Percentiles rank a stretch among this genome's conserved stretches.
Conservation (phyloP, 176 grass and related monocot genomes). For the Panicum miliaceum region DNA sequence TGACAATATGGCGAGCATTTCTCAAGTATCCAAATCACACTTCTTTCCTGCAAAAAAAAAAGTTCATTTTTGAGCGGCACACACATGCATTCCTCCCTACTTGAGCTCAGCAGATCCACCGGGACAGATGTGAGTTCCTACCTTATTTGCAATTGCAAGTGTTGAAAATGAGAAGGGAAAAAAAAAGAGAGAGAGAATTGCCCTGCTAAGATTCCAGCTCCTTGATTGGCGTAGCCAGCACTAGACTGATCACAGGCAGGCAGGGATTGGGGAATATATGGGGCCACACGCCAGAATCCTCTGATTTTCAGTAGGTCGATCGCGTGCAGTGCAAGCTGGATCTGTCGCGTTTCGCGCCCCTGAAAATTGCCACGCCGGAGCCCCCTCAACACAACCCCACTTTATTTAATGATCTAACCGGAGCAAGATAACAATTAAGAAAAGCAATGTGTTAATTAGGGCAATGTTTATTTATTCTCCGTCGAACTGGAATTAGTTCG, state of each 20-base stretch:
- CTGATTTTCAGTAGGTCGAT: conserved; percentile 25
- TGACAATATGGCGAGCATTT: background rate
- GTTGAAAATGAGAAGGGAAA: background rate
- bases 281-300: conserved; percentile 36
- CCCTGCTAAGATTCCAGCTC: conserved; percentile 5
- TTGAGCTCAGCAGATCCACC: background rate
- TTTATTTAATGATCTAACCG: background rate
- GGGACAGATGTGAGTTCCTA: background rate
- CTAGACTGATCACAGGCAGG: background rate
- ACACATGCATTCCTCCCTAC: too few relatives aligned
- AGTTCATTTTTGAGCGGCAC: background rate
- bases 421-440: background rate
- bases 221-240: conserved; percentile 28
- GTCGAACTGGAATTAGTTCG: background rate
- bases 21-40: too few relatives aligned
- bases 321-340: conserved; percentile 43
- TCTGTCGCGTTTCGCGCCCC: conserved; percentile 3
- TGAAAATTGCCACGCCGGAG: conserved; percentile 10
- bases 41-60: too few relatives aligned
- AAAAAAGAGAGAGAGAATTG: background rate
- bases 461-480: background rate
- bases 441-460: background rate
- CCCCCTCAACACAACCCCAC: background rate
- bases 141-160: too few relatives aligned
- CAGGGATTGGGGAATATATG: conserved; percentile 43